These are phyloP conservation scores for Suillus subluteus DNA, from an alignment of 768 basidiomycete genomes.

Conservation along the genomic window DNA sequence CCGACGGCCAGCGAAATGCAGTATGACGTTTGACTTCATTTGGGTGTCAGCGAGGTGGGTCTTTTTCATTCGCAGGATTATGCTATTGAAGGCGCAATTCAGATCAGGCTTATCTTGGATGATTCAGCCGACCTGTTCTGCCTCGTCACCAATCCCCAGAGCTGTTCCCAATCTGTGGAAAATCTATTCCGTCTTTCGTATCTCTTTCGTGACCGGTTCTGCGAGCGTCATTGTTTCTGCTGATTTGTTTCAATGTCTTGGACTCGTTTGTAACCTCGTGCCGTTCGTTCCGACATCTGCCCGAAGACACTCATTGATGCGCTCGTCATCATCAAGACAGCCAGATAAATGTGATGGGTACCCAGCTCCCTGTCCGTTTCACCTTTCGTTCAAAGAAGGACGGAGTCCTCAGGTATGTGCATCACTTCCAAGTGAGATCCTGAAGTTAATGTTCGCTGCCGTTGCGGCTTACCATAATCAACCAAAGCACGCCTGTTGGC, in stretches of 20 bases:
- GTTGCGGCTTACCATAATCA: constrained; percentile 28
- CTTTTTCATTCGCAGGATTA: neutral
- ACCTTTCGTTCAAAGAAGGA: constrained; percentile 71
- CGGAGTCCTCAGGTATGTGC: constrained; percentile 48
- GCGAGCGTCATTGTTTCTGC: neutral
- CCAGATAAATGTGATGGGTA: neutral
- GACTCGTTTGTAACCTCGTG: neutral
- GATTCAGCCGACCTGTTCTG: neutral
- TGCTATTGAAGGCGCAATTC: neutral
- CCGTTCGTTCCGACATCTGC: too few species aligned
- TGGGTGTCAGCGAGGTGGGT: neutral
- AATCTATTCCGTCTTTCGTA: neutral
- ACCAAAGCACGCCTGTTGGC: constrained; percentile 47
- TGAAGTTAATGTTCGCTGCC: neutral
- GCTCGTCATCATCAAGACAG: too few species aligned
- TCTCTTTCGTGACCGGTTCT: neutral
- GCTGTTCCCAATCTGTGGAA: neutral
- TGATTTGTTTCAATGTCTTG: neutral
- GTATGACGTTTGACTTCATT: neutral
- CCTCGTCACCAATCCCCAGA: neutral
- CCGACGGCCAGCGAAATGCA: neutral
- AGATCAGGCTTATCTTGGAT: neutral
- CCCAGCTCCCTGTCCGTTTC: too few species aligned
- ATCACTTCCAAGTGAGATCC: constrained; percentile 8
- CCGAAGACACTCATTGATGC: too few species aligned